Conservation (phyloP, 2,329 filamentous ascomycete genomes). For the Aspergillus ochraceoroseus region DNA sequence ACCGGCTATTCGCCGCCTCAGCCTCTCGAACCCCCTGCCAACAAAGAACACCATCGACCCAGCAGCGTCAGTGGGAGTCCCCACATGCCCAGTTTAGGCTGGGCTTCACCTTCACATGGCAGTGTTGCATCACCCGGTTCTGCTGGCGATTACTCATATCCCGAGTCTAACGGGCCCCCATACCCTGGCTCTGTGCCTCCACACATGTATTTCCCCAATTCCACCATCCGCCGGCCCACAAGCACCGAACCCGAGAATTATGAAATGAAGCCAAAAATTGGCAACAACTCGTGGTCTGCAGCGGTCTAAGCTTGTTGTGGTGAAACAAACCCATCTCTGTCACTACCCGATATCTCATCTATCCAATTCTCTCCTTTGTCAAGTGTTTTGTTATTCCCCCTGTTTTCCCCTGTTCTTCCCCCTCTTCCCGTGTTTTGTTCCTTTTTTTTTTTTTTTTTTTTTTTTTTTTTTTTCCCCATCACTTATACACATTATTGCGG, state of each 20-base stretch:
- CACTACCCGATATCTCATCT: neutral
- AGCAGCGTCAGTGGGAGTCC: constrained; percentile 77
- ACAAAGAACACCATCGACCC: constrained; percentile 68
- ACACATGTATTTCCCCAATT: constrained; percentile 68
- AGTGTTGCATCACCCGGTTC: constrained; percentile 66
- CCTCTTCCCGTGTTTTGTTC: too few relatives aligned
- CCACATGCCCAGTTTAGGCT: constrained; percentile 74
- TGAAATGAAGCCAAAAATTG: constrained; percentile 53
- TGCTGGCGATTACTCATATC: constrained; percentile 73
- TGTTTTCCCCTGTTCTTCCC: constrained; percentile 28
- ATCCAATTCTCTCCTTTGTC: neutral
- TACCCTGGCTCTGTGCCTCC: constrained; percentile 44
- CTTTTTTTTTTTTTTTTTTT: constrained; percentile 15
- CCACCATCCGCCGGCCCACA: constrained; percentile 65
- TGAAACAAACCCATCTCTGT: neutral
- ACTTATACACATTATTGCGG: constrained; percentile 17
- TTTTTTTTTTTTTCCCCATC: constrained; percentile 16
- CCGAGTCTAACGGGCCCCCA: constrained; percentile 60
- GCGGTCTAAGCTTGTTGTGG: constrained; percentile 24
- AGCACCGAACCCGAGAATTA: constrained; percentile 69
- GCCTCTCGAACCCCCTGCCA: constrained; percentile 75
- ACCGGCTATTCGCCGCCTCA: constrained; percentile 74
- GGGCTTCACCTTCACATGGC: constrained; percentile 78
- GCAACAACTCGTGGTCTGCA: constrained; percentile 37
- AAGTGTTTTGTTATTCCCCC: neutral